phyloP scores from a whole-genome alignment of 441 rosid genomes.

The Bruguiera hainesii region DNA sequence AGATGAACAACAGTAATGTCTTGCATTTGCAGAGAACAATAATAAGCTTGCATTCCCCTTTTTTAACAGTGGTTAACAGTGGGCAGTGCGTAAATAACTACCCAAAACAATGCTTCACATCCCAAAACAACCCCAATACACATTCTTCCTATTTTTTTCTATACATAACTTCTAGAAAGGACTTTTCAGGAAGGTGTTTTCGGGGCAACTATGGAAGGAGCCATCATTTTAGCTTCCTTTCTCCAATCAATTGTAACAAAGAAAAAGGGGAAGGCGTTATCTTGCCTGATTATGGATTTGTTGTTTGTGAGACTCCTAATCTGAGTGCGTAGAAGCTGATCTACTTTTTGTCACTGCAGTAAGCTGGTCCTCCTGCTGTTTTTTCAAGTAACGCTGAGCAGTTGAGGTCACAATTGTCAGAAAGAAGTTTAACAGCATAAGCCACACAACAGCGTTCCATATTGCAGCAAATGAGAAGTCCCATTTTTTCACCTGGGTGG shows the following conservation, averaged over 20 bases:
- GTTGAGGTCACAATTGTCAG: slow-evolving; percentile 81
- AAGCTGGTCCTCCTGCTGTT: slow-evolving; percentile 65
- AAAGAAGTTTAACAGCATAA: slow-evolving; percentile 94
- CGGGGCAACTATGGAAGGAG: background rate
- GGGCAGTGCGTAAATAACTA: background rate
- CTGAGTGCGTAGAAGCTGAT: slow-evolving; percentile 29
- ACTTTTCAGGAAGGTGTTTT: slow-evolving; percentile 10
- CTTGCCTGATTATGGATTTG: slow-evolving; percentile 3
- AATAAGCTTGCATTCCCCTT: slow-evolving; percentile 12
- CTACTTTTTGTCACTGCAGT: slow-evolving; percentile 36
- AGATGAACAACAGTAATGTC: background rate
- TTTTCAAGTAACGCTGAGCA: slow-evolving; percentile 69
- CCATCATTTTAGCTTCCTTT: slow-evolving; percentile 7
- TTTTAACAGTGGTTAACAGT: slow-evolving; percentile 4
- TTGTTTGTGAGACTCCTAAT: slow-evolving; percentile 24
- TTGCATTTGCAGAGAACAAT: slow-evolving; percentile 24
- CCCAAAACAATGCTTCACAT: slow-evolving; percentile 25
- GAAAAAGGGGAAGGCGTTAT: background rate
- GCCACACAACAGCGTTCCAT: slow-evolving; percentile 93
- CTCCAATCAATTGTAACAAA: slow-evolving; percentile 14
- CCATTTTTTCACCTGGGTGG: slow-evolving; percentile 67
- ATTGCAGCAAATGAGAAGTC: slow-evolving; percentile 73
- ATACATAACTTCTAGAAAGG: slow-evolving; percentile 28
- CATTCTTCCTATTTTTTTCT: slow-evolving; percentile 23
- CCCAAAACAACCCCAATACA: slow-evolving; percentile 14